Percentiles rank a stretch among this genome's conserved stretches.
These are phyloP conservation scores for Orbilia quercus DNA, from an alignment of 2,329 filamentous ascomycete species.

Conservation along the genomic window DNA sequence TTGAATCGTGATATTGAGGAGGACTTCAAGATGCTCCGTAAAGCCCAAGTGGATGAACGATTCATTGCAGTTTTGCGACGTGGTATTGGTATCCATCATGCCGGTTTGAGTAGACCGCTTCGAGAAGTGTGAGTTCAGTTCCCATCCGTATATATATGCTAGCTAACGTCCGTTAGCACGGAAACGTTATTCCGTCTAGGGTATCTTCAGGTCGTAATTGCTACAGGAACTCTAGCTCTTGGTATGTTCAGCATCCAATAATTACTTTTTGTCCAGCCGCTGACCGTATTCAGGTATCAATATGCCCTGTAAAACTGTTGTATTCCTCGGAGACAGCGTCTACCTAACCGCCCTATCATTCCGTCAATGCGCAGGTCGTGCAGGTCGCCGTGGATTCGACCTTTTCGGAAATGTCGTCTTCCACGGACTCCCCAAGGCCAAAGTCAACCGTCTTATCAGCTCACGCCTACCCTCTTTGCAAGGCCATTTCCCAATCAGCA, in stretches of 20 bases:
- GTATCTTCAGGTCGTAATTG: conserved; percentile 76
- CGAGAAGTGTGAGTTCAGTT: conserved; percentile 69
- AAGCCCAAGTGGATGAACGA: conserved; percentile 67
- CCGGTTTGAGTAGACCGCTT: conserved; percentile 77
- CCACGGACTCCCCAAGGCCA: conserved; percentile 71
- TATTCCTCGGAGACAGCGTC: conserved; percentile 78
- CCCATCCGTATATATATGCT: neutral
- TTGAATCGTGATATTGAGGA: conserved; percentile 69
- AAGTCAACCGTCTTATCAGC: conserved; percentile 76
- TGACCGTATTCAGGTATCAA: conserved; percentile 74
- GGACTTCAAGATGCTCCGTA: conserved; percentile 68
- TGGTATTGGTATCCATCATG: conserved; percentile 81
- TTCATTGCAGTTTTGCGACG: conserved; percentile 73
- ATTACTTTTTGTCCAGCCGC: neutral
- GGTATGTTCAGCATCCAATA: conserved; percentile 6
- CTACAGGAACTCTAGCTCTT: conserved; percentile 69
- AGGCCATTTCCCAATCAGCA: conserved; percentile 82
- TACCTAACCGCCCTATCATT: conserved; percentile 81
- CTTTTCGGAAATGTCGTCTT: conserved; percentile 84
- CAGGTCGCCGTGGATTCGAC: conserved; percentile 83
- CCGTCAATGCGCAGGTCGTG: conserved; percentile 79
- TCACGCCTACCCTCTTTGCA: conserved; percentile 78
- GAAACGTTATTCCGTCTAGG: conserved; percentile 80
- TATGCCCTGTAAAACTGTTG: conserved; percentile 84
- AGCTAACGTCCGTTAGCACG: conserved; percentile 64